Base-by-base conservation (phyloP, 768 basidiomycete species). In the Calocera viscosa region DNA sequence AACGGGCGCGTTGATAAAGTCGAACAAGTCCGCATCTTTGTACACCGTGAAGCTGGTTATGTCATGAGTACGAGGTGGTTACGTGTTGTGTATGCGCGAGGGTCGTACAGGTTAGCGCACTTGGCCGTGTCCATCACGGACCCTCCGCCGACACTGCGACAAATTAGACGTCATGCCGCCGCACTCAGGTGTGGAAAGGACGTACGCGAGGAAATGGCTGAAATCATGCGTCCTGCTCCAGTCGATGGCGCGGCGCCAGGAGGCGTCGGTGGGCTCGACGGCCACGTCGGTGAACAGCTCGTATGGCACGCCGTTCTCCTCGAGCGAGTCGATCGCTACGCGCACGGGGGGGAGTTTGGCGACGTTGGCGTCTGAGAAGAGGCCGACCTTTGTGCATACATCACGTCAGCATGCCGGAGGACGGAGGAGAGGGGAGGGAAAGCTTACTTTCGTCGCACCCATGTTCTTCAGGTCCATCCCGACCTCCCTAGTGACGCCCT, bases 61-160 rank as follows among this genome's bases (percentile, higher is more conserved):
- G 1, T 22, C 17, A 32, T 2, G 30, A 7, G 43, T 47, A 2
- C n/a, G n/a, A 65, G 5, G 38, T 22, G 64, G 12, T n/a, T 35
- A 30, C 8, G 26, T 35, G 26, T n/a, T 28, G 3, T 5, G 16
- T 8, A 24, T 5, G 24, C 3, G 43, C 24, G 43, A 47, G 43
- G 43, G 35, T 71, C 72, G 72, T 74, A 90, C 84, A 98, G 72
- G 77, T 97, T 98, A 34, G 95, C 94, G 7, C 93, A 85, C 75
- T 98, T 98, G 65, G 94, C 90, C 0, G 94, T 96, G 74, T 96
- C 94, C 73, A 96, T 96, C 28, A 92, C 90, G 72, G 90, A 92
- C 70, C 92, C 92, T n/a, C 92, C 92, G 69, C 92, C 91, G 33
- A 94, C 87, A 41, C 91, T 90, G 70, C 30, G 69, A n/a, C 60